These are phyloP conservation scores for Antrodiella citrinella DNA, from an alignment of 768 basidiomycete genomes.

Conservation along the genomic window DNA sequence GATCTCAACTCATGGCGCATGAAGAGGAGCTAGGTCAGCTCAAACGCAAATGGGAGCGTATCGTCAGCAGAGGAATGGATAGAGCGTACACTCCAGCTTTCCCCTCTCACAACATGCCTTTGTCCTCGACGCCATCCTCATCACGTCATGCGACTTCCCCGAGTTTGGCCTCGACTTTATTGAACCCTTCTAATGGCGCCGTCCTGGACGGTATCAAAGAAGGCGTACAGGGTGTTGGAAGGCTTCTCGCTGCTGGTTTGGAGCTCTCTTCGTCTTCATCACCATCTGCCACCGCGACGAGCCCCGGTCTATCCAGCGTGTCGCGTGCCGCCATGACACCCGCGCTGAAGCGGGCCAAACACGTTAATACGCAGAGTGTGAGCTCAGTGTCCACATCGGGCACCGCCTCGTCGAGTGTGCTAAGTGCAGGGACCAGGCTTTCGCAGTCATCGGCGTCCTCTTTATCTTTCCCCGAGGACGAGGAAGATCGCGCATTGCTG, in stretches of 20 bases:
- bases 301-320: slow-evolving; percentile 8
- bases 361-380: slow-evolving; percentile 19
- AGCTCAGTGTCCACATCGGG: slow-evolving; percentile 25
- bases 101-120: not conserved
- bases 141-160: slow-evolving; percentile 4
- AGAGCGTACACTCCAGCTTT: slow-evolving; percentile 13
- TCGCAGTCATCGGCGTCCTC: slow-evolving; percentile 43
- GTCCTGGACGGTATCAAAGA: slow-evolving; percentile 57
- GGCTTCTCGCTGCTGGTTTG: slow-evolving; percentile 45
- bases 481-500: slow-evolving; percentile 10
- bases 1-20: slow-evolving; percentile 62
- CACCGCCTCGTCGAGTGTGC: slow-evolving; percentile 16
- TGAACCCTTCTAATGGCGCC: slow-evolving; percentile 20
- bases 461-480: slow-evolving; percentile 13
- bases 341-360: slow-evolving; percentile 10
- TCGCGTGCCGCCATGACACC: slow-evolving; percentile 10
- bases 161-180: slow-evolving; percentile 7
- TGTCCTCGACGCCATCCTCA: slow-evolving; percentile 14
- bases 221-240: slow-evolving; percentile 50
- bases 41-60: slow-evolving; percentile 80
- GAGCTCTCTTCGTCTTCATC: slow-evolving; percentile 21
- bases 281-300: slow-evolving; percentile 9
- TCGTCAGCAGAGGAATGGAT: slow-evolving; percentile 59
- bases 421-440: slow-evolving; percentile 26
- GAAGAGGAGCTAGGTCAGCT: slow-evolving; percentile 68